Evolutionary conservation across 495 filamentous ascomycete species (phyloP).

Genomic region (Terfezia boudieri): DNA sequence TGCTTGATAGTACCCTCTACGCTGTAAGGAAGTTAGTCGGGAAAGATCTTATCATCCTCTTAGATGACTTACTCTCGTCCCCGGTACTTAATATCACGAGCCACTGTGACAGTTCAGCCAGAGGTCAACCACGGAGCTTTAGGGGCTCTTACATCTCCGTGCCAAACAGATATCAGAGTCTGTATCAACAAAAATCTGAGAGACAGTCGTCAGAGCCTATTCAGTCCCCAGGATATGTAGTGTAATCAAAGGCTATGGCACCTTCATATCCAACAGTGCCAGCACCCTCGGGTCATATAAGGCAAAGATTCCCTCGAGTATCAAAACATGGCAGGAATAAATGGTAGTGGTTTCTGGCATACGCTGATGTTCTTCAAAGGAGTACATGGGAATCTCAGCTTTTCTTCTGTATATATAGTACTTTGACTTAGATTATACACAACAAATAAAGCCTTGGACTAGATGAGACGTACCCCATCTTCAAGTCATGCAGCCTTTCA

Average conservation of each 20-base stretch:
- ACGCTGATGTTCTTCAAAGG: slow-evolving; percentile 77
- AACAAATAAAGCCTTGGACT: background rate
- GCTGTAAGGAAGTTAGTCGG: slow-evolving; percentile 2
- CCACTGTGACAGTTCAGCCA: slow-evolving; percentile 9
- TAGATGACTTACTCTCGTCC: slow-evolving; percentile 13
- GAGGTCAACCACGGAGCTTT: background rate
- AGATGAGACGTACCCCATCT: slow-evolving; percentile 50
- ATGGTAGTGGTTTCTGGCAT: slow-evolving; percentile 57
- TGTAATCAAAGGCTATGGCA: slow-evolving; percentile 18
- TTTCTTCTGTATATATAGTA: slow-evolving; percentile 39
- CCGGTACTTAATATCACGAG: slow-evolving; percentile 18
- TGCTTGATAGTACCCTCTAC: slow-evolving; percentile 94
- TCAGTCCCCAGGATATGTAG: background rate
- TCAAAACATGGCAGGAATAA: slow-evolving; percentile 88
- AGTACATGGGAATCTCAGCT: slow-evolving; percentile 83
- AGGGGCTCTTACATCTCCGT: slow-evolving; percentile 49
- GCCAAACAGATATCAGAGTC: slow-evolving; percentile 87
- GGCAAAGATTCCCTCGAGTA: slow-evolving; percentile 89
- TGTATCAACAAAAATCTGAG: slow-evolving; percentile 79
- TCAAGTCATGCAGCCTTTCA: slow-evolving; percentile 58
- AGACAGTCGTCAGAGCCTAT: slow-evolving; percentile 2
- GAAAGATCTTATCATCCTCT: too few relatives aligned
- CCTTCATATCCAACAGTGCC: slow-evolving; percentile 78
- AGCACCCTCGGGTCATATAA: slow-evolving; percentile 71
- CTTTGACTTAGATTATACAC: slow-evolving; percentile 2